Conservation (phyloP, 495 filamentous ascomycete genomes). For the Massariosphaeria phaeospora region DNA sequence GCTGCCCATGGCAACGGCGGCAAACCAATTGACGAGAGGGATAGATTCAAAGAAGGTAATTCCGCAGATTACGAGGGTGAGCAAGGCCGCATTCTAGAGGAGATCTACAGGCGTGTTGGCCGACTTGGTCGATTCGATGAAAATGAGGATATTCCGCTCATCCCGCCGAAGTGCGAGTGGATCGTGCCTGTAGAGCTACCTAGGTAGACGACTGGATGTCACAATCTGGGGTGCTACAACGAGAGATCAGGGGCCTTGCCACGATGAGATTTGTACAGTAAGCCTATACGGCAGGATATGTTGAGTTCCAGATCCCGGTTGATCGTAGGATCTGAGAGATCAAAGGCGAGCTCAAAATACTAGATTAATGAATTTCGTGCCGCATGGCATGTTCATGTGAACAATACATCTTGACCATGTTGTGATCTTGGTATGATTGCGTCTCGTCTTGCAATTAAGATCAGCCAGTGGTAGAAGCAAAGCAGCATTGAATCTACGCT, state of each 20-base stretch:
- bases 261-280: neutral
- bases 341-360: too few relatives aligned
- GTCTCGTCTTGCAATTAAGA: neutral
- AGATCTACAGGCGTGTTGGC: conserved; percentile 55
- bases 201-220: too few relatives aligned
- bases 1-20: conserved; percentile 28
- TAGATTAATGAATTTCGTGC: too few relatives aligned
- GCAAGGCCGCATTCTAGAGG: conserved; percentile 47
- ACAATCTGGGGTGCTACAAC: too few relatives aligned
- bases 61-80: conserved; percentile 52
- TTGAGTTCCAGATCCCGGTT: too few relatives aligned
- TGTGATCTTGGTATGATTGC: too few relatives aligned
- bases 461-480: neutral
- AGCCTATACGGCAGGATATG: too few relatives aligned
- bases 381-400: too few relatives aligned
- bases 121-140: conserved; percentile 57
- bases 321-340: too few relatives aligned
- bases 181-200: conserved; percentile 41
- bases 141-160: conserved; percentile 51
- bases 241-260: neutral
- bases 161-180: conserved; percentile 70
- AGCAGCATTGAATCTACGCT: too few relatives aligned
- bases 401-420: too few relatives aligned
- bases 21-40: conserved; percentile 32
- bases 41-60: conserved; percentile 46